phyloP scores from a whole-genome alignment of 495 filamentous ascomycete species.

The Pyrenopolyporus hunteri region DNA sequence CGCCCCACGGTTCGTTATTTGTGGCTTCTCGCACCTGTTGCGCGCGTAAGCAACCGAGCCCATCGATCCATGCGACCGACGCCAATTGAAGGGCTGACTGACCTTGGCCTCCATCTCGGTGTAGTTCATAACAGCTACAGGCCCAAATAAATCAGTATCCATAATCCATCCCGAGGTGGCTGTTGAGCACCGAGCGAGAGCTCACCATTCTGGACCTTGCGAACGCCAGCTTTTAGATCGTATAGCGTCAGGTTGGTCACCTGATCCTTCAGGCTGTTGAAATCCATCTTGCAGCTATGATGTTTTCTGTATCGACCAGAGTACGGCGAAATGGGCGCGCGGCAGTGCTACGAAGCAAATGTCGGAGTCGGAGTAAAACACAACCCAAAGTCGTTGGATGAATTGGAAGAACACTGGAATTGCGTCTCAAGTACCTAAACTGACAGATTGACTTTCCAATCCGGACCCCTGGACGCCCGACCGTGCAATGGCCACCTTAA shows the following conservation, averaged over 20 bases:
- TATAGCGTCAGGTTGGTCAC: constrained; percentile 95
- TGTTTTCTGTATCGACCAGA: constrained; percentile 24
- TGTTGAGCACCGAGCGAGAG: neutral
- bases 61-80: neutral
- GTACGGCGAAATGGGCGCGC: constrained; percentile 6
- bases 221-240: constrained; percentile 95
- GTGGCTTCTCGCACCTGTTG: constrained; percentile 89
- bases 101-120: constrained; percentile 99
- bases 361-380: neutral
- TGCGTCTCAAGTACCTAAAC: constrained; percentile 4
- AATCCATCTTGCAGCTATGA: constrained; percentile 70
- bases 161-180: neutral
- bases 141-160: constrained; percentile 23
- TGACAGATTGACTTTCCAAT: constrained; percentile 24
- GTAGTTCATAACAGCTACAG: constrained; percentile 95
- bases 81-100: constrained; percentile 32
- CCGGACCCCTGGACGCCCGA: constrained; percentile 27
- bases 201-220: constrained; percentile 98
- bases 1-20: constrained; percentile 97
- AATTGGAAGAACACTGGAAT: neutral
- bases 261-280: constrained; percentile 81
- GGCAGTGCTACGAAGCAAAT: neutral
- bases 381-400: neutral
- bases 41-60: constrained; percentile 23
- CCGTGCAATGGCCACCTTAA: constrained; percentile 21